phyloP scores from a whole-genome alignment of 2,329 filamentous ascomycete species.

The Trichoderma sp. region DNA sequence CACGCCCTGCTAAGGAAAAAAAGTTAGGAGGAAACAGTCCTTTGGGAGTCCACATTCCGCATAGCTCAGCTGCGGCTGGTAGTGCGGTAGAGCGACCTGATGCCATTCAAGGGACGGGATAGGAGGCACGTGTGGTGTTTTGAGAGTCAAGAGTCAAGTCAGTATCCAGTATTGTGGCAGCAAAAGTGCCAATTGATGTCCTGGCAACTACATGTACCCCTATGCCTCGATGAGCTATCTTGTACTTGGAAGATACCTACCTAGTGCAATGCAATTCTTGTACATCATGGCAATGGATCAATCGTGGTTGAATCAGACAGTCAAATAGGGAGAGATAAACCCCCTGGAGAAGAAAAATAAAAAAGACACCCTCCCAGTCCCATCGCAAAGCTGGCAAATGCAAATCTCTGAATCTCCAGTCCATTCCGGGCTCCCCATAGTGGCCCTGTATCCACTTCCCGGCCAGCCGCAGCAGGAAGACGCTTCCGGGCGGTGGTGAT shows the following conservation, averaged over 20 bases:
- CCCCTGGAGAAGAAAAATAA: not conserved
- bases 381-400: not conserved
- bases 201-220: not conserved
- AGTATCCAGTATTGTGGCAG: not conserved
- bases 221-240: not conserved
- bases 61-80: not conserved
- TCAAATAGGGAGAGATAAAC: not conserved
- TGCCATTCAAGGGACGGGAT: constrained; percentile 9
- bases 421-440: constrained; percentile 5
- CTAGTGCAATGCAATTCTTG: not conserved
- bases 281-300: not conserved
- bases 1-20: not conserved
- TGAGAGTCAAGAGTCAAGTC: not conserved
- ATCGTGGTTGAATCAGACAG: not conserved
- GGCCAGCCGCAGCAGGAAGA: constrained; percentile 11
- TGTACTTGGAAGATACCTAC: not conserved
- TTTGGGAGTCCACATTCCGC: not conserved
- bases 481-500: not conserved
- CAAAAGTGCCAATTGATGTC: not conserved
- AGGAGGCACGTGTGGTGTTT: constrained; percentile 3
- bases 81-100: not conserved
- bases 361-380: not conserved
- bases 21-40: not conserved
- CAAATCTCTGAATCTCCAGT: not conserved
- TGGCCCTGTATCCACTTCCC: constrained; percentile 13